phyloP scores from a whole-genome alignment of 768 basidiomycete species.

The Clitopilus hobsonii region DNA sequence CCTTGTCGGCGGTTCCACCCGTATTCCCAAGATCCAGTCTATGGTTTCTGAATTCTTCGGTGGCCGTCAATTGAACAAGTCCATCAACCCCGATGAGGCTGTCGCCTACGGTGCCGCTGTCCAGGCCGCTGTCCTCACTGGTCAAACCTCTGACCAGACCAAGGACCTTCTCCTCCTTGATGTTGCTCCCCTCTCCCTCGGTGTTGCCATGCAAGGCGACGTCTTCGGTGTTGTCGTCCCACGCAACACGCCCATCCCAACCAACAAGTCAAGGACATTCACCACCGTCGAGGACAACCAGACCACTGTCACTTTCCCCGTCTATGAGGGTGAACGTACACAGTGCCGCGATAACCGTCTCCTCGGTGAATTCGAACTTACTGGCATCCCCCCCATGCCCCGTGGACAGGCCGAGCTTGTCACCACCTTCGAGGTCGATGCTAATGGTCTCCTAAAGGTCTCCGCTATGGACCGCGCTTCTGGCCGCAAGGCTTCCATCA shows the following conservation, averaged over 20 bases:
- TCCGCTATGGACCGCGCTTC: constrained; percentile 98
- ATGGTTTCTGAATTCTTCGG: constrained; percentile 99
- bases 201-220: constrained; percentile 99
- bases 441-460: constrained; percentile 98
- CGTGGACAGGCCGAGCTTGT: constrained; percentile 99
- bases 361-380: constrained; percentile 99
- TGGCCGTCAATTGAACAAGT: constrained; percentile 98
- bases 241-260: constrained; percentile 98
- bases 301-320: constrained; percentile 99
- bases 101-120: constrained; percentile 99
- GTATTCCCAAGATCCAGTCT: constrained; percentile 98
- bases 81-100: constrained; percentile 99
- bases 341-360: constrained; percentile 99
- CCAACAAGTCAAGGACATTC: constrained; percentile 98
- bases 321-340: constrained; percentile 99
- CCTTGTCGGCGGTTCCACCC: constrained; percentile 98
- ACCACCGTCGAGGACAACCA: constrained; percentile 99
- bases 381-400: constrained; percentile 97
- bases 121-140: constrained; percentile 97
- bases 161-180: constrained; percentile 98
- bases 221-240: constrained; percentile 99
- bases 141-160: constrained; percentile 98
- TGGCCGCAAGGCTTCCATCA: constrained; percentile 98
- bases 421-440: constrained; percentile 99
- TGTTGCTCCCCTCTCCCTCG: constrained; percentile 96